Evolutionary conservation across 108 stramenopile species (phyloP).

Genomic region (Tribonema minus): DNA sequence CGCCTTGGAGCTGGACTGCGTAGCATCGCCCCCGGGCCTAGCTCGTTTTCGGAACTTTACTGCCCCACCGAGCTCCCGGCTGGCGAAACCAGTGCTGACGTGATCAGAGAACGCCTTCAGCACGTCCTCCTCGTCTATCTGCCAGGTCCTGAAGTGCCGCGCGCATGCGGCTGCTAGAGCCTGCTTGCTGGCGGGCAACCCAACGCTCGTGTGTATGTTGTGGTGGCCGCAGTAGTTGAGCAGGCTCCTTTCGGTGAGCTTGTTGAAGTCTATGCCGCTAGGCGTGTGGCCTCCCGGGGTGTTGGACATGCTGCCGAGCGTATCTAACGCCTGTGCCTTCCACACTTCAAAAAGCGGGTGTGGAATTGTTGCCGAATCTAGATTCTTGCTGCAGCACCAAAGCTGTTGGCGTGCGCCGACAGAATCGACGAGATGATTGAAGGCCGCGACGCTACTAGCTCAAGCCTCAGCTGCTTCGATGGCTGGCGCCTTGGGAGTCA

Average conservation of each 20-base stretch:
- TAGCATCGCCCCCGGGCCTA: background rate
- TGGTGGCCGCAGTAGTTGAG: background rate
- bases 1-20: background rate
- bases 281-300: too few species aligned
- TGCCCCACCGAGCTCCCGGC: background rate
- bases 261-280: background rate
- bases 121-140: background rate
- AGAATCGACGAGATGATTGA: too few species aligned
- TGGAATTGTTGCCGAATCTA: too few species aligned
- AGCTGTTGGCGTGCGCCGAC: too few species aligned
- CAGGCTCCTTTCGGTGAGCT: background rate
- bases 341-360: too few species aligned
- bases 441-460: too few species aligned
- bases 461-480: too few species aligned
- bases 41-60: background rate
- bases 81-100: background rate
- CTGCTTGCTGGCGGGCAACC: background rate
- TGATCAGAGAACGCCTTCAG: background rate
- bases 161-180: background rate
- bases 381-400: too few species aligned
- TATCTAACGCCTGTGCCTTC: too few species aligned
- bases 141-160: background rate
- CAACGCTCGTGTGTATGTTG: background rate
- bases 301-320: too few species aligned
- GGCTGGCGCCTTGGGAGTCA: too few species aligned